Evolutionary conservation across 768 basidiomycete genomes (phyloP), one percentile per base, ranked within the genome.

Genomic region (Polyporus arcularius): DNA sequence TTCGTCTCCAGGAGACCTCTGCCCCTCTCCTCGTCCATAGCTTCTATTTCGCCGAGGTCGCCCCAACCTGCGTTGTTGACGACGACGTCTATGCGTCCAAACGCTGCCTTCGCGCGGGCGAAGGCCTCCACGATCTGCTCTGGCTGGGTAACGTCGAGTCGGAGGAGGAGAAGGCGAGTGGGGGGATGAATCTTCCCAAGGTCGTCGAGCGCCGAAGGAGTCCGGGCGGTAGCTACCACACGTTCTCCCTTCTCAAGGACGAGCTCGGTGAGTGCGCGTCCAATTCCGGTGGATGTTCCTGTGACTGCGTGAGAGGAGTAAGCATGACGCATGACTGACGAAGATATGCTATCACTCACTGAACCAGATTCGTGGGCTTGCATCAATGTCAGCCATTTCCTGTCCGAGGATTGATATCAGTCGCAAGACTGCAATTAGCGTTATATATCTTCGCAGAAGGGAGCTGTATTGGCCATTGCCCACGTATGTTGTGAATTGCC

Each of bases 71-170:
- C 71, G 28, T 72, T 72, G 57, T 68, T 72, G 52, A 65, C 61
- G n/a, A 72, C 69, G 14, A 72, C 62, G 55, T 72, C 71, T 40
- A 72, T 48, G 15, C 63, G 61, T 4, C 65, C 69, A 49, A 68
- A 70, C 0, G 48, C 38, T 4, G 53, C 55, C 21, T 47, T 47
- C 9, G 65, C 67, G 18, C 48, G 14, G 10, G 58, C 45, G 51
- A 71, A 71, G 0, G 66, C 69, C n/a, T 42, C 59, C 0, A 28
- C 21, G 41, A 71, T 57, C 15, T 65, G 56, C 10, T 51, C 18
- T 4, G 35, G 18, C 0, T 55, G 21, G 11, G 65, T 68, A 6
- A 72, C 66, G 49, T 72, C 70, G 31, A 71, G 38, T 38, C 58
- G 58, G 46, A 70, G 40, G 2, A 67, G 63, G 39, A 67, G 61